Conservation (phyloP, 2,329 filamentous ascomycete species). For the Pseudogymnoascus sp. region DNA sequence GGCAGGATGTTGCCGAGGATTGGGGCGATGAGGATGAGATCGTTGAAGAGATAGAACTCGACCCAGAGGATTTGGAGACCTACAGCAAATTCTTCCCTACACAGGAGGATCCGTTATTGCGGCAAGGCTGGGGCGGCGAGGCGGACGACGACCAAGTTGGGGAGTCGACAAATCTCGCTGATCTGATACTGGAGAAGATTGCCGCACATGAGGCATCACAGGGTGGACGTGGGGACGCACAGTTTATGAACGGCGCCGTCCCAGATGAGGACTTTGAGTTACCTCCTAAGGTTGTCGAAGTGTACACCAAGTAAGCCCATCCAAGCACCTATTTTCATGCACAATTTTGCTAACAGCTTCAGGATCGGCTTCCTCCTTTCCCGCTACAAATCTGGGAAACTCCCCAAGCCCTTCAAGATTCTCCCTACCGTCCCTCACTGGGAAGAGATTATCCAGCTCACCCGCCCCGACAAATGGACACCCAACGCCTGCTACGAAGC, state of each 20-base stretch:
- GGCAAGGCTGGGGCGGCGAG: constrained; percentile 30
- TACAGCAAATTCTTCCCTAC: constrained; percentile 84
- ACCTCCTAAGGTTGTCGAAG: constrained; percentile 85
- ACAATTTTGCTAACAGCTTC: constrained; percentile 15
- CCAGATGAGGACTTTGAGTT: constrained; percentile 77
- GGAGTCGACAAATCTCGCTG: constrained; percentile 71
- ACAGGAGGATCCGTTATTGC: constrained; percentile 42
- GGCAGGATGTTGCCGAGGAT: constrained; percentile 46
- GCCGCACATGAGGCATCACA: constrained; percentile 75
- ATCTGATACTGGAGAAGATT: constrained; percentile 91
- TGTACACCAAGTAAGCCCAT: constrained; percentile 70
- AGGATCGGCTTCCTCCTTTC: constrained; percentile 82
- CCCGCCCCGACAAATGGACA: constrained; percentile 68
- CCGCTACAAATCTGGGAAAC: constrained; percentile 89
- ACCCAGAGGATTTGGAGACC: constrained; percentile 78
- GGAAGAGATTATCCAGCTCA: constrained; percentile 79
- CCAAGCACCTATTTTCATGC: neutral
- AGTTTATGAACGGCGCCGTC: constrained; percentile 28
- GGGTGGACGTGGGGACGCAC: constrained; percentile 26
- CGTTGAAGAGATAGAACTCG: constrained; percentile 68
- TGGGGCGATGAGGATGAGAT: constrained; percentile 75
- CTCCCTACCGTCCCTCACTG: constrained; percentile 86
- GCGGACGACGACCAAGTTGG: constrained; percentile 39
- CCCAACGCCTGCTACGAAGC: constrained; percentile 80
- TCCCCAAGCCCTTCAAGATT: constrained; percentile 97